Evolutionary conservation across 352 stramenopile species (phyloP), one percentile per base, ranked within the genome.

Genomic region (Peronospora farinosa): DNA sequence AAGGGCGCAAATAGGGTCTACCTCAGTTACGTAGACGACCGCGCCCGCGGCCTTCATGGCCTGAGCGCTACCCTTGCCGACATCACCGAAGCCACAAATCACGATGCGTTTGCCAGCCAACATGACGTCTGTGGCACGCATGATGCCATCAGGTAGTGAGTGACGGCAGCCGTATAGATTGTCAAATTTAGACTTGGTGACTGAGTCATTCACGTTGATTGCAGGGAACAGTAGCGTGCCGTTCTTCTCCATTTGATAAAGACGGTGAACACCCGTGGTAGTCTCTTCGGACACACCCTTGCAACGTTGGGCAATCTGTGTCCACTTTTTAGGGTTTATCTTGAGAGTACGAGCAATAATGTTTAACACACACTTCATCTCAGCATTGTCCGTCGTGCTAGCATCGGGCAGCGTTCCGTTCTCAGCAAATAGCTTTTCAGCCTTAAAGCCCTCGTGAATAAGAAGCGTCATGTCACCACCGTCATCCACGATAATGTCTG

Each of bases 161-260:
- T 98, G 96, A 67, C 97, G 97, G 89, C 95, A 98, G 70, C 96
- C 96, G 70, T 98, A 98, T 27, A 99, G 75, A 85, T 98, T 98
- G 81, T 99, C 96, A 63, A 98, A 99, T 75, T 99, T 99, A 57
- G 94, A 98, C 84, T 99, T 99, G 74, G 96, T 99, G 27, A 99
- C 96, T 52, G 88, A 98, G 79, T 99, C 96, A 78, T 99, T 98
- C 43, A 99, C 96, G 72, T 98, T 99, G 73, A 99, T 98, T 55
- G 92, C 93, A 9, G 96, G 95, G 86, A 99, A 98, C 16, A 98
- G 74, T 27, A 98, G 83, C 52, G 74, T 79, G 67, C 87, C 86
- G 43, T 82, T 86, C 81, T 98, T 98, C 75, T 98, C 92, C 96
- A 99, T 98, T 63, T 96, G 87, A 62, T 98, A 98, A 13, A 99